Conservation (phyloP, 1,284 basidiomycete species). For the Ganoderma leucocontextum region DNA sequence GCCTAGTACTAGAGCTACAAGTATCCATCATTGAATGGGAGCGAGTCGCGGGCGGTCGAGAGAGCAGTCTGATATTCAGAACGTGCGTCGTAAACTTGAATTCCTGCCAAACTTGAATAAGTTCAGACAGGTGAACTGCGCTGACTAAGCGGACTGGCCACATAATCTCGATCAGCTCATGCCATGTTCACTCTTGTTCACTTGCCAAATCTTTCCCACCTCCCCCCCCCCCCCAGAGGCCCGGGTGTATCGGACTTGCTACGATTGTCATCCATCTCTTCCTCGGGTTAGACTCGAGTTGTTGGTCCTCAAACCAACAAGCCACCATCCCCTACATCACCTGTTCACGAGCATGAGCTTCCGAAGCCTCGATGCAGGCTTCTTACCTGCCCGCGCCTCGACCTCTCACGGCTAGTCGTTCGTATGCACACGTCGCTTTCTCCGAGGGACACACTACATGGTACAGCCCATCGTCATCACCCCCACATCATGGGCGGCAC, state of each 20-base stretch:
- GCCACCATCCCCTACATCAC: neutral
- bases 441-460: neutral
- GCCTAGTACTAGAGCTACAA: neutral
- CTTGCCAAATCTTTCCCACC: too few species aligned
- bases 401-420: conserved; percentile 11
- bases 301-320: neutral
- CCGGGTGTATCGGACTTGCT: conserved; percentile 3
- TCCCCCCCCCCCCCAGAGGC: too few species aligned
- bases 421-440: neutral
- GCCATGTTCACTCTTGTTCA: too few species aligned
- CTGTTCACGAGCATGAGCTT: neutral
- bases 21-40: neutral
- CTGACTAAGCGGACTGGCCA: neutral
- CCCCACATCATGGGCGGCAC: neutral
- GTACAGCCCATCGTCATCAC: conserved; percentile 8
- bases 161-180: conserved; percentile 1
- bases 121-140: neutral
- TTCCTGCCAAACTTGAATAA: conserved; percentile 6
- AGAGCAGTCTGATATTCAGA: neutral
- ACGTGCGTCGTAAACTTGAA: neutral
- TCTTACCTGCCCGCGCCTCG: conserved; percentile 2
- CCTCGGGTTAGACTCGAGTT: neutral
- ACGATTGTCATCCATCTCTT: neutral
- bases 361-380: conserved; percentile 1
- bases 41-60: neutral